Conservation (phyloP, 2,329 filamentous ascomycete genomes). For the Seiridium cupressi region DNA sequence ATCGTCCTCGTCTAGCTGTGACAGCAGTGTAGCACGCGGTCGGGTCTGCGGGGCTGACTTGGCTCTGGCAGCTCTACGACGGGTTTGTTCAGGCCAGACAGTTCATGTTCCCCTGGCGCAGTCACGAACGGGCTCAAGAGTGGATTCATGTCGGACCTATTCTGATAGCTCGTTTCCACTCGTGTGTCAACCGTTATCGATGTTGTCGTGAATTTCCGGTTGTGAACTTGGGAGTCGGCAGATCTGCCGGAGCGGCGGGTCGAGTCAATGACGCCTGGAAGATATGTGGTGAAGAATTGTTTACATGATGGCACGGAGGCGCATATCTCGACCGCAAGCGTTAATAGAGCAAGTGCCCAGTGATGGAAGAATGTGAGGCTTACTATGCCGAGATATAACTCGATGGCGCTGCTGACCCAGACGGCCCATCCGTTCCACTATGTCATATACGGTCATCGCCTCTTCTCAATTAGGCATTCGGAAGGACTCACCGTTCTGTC, state of each 20-base stretch:
- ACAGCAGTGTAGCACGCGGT: not conserved
- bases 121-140: not conserved
- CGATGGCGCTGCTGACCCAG: constrained; percentile 29
- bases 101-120: not conserved
- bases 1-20: not conserved
- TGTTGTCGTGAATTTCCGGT: not conserved
- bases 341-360: not conserved
- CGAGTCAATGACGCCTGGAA: not conserved
- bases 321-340: constrained; percentile 24
- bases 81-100: not conserved
- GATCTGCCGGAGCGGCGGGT: not conserved
- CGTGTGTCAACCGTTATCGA: not conserved
- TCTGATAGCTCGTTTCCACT: not conserved
- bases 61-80: not conserved
- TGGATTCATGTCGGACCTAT: not conserved
- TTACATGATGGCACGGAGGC: constrained; percentile 37
- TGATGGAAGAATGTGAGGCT: constrained; percentile 3
- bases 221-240: too few relatives aligned
- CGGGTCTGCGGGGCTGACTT: not conserved
- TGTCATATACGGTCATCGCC: constrained; percentile 11
- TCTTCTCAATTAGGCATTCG: constrained; percentile 16
- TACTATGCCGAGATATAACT: constrained; percentile 38
- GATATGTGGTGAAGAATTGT: constrained; percentile 28
- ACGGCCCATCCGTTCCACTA: constrained; percentile 30
- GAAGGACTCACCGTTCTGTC: constrained; percentile 8